These are phyloP conservation scores for Strobilomyces confusus DNA, from an alignment of 768 basidiomycete species.

Conservation along the genomic window DNA sequence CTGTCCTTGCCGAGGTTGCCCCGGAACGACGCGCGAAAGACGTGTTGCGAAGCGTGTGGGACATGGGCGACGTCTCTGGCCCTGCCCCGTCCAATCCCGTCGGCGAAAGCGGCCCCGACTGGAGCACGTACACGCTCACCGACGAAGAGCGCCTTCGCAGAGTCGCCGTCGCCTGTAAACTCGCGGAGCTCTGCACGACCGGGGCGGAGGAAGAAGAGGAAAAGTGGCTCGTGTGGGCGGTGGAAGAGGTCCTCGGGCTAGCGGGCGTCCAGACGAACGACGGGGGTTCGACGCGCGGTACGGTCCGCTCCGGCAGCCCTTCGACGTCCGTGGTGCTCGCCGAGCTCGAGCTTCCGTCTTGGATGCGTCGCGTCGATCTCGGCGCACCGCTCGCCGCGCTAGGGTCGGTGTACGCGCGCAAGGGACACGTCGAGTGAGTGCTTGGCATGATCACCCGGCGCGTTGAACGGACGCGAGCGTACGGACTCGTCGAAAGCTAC, in stretches of 20 bases:
- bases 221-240: slow-evolving; percentile 40
- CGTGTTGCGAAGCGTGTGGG: slow-evolving; percentile 22
- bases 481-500: slow-evolving; percentile 37
- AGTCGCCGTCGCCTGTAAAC: slow-evolving; percentile 43
- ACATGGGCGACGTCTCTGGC: slow-evolving; percentile 6
- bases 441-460: not conserved
- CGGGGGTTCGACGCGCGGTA: not conserved
- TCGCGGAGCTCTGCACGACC: slow-evolving; percentile 38
- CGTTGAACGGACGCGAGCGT: not conserved
- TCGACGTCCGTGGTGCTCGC: slow-evolving; percentile 34
- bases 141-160: slow-evolving; percentile 40
- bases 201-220: slow-evolving; percentile 35
- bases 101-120: slow-evolving; percentile 3
- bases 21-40: slow-evolving; percentile 26
- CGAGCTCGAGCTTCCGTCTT: slow-evolving; percentile 54
- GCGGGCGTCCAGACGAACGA: slow-evolving; percentile 8
- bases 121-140: slow-evolving; percentile 27
- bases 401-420: slow-evolving; percentile 54
- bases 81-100: slow-evolving; percentile 1
- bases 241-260: slow-evolving; percentile 40
- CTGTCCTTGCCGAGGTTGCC: slow-evolving; percentile 52
- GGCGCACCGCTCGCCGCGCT: slow-evolving; percentile 68
- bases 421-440: slow-evolving; percentile 46
- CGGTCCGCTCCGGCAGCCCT: not conserved
- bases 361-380: slow-evolving; percentile 57